Conservation (phyloP, 148 eudicot species). For the Fagopyrum homotropicum region DNA sequence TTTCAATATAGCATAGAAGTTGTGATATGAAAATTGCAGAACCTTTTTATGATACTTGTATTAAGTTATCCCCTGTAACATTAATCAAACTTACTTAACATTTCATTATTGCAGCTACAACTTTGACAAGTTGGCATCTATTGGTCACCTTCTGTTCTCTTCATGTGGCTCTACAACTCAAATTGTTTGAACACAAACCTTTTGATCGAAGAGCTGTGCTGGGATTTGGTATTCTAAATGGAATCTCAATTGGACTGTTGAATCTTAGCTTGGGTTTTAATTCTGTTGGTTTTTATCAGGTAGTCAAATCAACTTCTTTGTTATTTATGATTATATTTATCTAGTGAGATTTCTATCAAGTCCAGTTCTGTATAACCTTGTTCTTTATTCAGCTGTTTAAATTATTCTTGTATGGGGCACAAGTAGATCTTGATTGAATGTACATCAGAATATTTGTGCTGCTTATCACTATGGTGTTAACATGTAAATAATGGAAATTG, state of each 20-base stretch:
- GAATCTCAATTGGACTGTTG: slow-evolving; percentile 87
- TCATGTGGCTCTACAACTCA: slow-evolving; percentile 64
- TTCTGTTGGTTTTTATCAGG: slow-evolving; percentile 99
- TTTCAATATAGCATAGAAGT: not conserved
- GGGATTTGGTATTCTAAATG: slow-evolving; percentile 89
- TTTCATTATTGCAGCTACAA: slow-evolving; percentile 57
- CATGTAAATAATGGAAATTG: not conserved
- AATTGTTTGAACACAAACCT: slow-evolving; percentile 36
- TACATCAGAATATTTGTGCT: not conserved
- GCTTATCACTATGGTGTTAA: slow-evolving; percentile 5
- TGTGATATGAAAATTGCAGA: not conserved
- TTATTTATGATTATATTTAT: not conserved
- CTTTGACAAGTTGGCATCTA: slow-evolving; percentile 90
- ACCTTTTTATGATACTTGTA: not conserved
- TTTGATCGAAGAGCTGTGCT: slow-evolving; percentile 63
- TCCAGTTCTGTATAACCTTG: not conserved
- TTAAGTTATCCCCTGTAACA: not conserved
- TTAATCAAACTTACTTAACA: not conserved
- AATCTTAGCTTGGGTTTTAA: slow-evolving; percentile 95
- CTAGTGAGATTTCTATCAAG: not conserved
- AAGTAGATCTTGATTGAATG: not conserved
- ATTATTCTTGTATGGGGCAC: not conserved
- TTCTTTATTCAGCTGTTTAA: not conserved
- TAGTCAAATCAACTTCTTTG: slow-evolving; percentile 18
- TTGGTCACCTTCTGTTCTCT: slow-evolving; percentile 46